These are phyloP conservation scores for Hericium rajendrae DNA, from an alignment of 768 basidiomycete genomes.

Conservation along the genomic window DNA sequence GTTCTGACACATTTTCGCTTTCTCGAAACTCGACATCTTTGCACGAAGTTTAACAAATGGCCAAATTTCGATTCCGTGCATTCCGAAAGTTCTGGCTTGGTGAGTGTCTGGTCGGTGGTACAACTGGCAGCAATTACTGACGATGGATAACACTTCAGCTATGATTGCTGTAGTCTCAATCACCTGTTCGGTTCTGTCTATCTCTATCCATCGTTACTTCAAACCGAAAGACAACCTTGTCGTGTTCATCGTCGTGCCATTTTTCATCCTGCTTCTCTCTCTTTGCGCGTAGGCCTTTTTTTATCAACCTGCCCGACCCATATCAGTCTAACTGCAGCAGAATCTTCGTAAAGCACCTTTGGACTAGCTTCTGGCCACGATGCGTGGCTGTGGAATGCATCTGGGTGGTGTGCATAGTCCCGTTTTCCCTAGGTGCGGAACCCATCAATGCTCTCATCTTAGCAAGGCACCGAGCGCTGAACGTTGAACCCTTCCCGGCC, in stretches of 20 bases:
- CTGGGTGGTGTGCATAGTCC: conserved; percentile 12
- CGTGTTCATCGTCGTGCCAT: conserved; percentile 9
- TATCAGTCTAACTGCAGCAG: background rate
- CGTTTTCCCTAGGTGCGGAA: conserved; percentile 9
- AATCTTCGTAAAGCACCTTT: conserved; percentile 7
- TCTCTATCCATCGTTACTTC: conserved; percentile 3
- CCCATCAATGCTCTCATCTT: no score
- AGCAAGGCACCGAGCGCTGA: no score
- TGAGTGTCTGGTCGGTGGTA: background rate
- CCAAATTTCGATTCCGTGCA: conserved; percentile 9
- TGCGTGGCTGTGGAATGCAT: conserved; percentile 14
- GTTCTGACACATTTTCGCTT: no score
- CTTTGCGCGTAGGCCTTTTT: background rate
- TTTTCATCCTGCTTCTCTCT: conserved; percentile 4
- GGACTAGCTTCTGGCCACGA: background rate
- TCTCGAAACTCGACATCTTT: no score
- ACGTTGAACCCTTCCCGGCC: background rate
- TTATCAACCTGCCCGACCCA: background rate
- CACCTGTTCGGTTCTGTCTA: conserved; percentile 4
- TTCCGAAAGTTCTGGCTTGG: conserved; percentile 14
- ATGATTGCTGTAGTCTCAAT: conserved; percentile 3
- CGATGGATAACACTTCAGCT: background rate
- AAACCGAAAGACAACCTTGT: conserved; percentile 10
- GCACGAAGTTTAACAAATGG: background rate
- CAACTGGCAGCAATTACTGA: background rate